Base-by-base conservation (phyloP, 2,329 filamentous ascomycete species). In the Venturia carpophila region DNA sequence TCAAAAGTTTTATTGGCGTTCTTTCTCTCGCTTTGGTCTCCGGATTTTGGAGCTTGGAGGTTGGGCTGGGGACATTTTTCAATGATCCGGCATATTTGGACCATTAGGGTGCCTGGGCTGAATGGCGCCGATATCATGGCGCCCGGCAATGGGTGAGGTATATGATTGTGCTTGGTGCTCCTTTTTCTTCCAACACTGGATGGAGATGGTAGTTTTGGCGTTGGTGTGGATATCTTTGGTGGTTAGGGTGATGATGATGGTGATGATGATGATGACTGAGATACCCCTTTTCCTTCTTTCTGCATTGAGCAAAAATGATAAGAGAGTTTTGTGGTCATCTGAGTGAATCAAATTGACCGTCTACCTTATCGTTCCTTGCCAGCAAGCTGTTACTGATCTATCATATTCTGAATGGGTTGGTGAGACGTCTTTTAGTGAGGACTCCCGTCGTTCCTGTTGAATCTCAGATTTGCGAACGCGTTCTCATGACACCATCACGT, bases 201-300 rank as follows among this genome's bases (percentile, higher is more conserved):
- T 47, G 5, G 45, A 24, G 2, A 3, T 21, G 45, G 21, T 17
- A 15, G 42, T 19, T 52, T 3, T 52, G 9, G 47, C 13, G 47
- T 4, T 52, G 21, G 21, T 41, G 39, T 15, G 47, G 21, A 27
- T 52, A 5, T 5, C 9, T 41, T 41, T 41, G 47, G 24, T 27
- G 21, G 21, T 27, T 52, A 52, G 27, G 47, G 13, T 52, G 47
- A 52, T 52, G 43, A n/a, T n/a, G n/a, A n/a, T n/a, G n/a, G n/a
- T n/a, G n/a, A n/a, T 52, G 47, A 52, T 52, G 47, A 27, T 24
- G n/a, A 21, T 49, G 47, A 27, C 24, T 52, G 47, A 52, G 47
- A 52, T 52, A 52, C 47, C 47, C 47, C 47, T n/a, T 4, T 52
- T 27, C 15, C 30, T 15, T 21, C 10, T 52, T 27, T 6, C 21